A percentile compares a stretch with the other conserved stretches of the same genome.
These are phyloP conservation scores for Trichomonas gallinae DNA, from an alignment of 208 protist genomes.

Conservation along the genomic window DNA sequence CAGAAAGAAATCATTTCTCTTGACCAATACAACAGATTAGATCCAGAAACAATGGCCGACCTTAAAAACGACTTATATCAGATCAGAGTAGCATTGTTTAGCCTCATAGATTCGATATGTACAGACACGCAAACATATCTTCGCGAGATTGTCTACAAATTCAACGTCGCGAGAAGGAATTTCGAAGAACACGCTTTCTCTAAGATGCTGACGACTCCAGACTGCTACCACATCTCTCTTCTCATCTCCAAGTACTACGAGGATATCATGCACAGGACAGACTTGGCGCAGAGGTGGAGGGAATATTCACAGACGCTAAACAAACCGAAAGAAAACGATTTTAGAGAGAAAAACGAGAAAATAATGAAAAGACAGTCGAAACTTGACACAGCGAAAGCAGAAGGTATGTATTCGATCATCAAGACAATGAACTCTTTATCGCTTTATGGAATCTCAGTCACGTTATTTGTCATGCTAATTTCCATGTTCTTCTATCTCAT, in stretches of 20 bases:
- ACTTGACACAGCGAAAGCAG: neutral
- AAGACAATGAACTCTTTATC: neutral
- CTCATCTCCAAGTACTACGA: neutral
- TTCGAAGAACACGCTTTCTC: neutral
- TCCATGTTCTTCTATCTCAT: neutral
- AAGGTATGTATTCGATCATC: neutral
- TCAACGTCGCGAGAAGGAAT: neutral
- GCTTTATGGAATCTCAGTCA: neutral
- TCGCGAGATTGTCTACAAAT: neutral
- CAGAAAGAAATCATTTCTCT: neutral
- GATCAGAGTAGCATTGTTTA: neutral
- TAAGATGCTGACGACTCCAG: neutral
- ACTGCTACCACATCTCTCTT: neutral
- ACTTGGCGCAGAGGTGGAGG: neutral
- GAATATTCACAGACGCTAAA: neutral
- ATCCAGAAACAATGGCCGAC: neutral
- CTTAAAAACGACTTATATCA: neutral
- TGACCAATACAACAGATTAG: neutral
- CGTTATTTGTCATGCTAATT: neutral
- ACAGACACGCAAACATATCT: neutral
- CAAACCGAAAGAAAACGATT: neutral
- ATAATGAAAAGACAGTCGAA: neutral
- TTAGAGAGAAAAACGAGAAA: neutral
- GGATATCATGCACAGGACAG: neutral
- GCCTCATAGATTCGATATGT: neutral